Base-by-base conservation (phyloP, 2,329 filamentous ascomycete genomes). In the Scedosporium minutisporum region DNA sequence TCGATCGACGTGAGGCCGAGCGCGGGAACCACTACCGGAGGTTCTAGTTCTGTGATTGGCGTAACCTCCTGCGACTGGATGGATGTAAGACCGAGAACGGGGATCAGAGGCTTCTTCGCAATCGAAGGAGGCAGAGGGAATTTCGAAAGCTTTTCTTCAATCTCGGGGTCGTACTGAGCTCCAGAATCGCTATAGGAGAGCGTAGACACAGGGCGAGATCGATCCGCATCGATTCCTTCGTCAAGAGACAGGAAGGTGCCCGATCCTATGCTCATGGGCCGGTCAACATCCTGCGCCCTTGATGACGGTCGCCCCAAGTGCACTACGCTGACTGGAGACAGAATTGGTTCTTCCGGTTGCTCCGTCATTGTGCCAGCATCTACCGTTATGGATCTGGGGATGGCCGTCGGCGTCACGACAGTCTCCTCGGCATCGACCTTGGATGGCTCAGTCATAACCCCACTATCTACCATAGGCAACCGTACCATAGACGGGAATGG, bases 391-490 rank as follows among this genome's bases (percentile, higher is more conserved):
- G 65, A 64, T 27, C 33, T 68, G 21, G 67, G 48, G 3, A 58
- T 58, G 29, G 57, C 48, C 4, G 62, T 23, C 16, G 69, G 67
- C 4, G 23, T 65, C 38, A 64, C 42, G 29, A 68, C 65, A 23
- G 80, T 72, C 46, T 76, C 76, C 63, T 85, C 74, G 1, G 82
- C 79, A 6, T 87, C 59, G 5, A 10, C 25, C 29, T 61, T 61
- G 18, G 46, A 57, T 21, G 60, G 60, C 10, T 61, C 84, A 0
- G 85, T 87, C 81, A 87, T 86, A 68, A 80, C 82, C 27, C 80
- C 77, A 42, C 77, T 81, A 65, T 87, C 84, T 9, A 86, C 78
- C 83, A 87, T 87, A 38, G 80, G 75, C 7, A 77, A 71, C 69
- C 73, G 80, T 14, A 81, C 78, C 65, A 85, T 64, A 29, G 74